Evolutionary conservation across 306 rosid species (phyloP).

Genomic region (Chamaecrista fasciculata): DNA sequence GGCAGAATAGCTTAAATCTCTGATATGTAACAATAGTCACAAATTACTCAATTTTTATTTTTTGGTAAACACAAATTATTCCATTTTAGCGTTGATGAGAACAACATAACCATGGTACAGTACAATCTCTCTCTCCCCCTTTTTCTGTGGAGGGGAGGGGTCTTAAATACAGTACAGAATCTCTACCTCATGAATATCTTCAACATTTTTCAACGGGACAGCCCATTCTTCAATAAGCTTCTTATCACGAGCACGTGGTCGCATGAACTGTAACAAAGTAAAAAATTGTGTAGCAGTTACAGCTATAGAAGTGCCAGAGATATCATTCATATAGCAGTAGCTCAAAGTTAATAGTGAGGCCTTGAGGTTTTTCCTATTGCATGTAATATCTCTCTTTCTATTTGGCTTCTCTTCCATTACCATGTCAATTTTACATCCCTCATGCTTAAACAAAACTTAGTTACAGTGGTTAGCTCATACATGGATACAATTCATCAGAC

Average conservation of each 20-base stretch:
- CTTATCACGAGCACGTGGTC: conserved; percentile 90
- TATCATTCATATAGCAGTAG: background rate
- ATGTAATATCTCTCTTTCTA: background rate
- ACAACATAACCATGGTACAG: background rate
- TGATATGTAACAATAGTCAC: conserved; percentile 35
- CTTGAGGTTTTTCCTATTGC: background rate
- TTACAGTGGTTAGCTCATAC: background rate
- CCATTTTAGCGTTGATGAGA: background rate
- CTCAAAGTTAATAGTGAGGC: background rate
- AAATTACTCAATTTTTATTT: conserved; percentile 19
- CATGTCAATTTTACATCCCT: background rate
- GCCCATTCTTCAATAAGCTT: conserved; percentile 94
- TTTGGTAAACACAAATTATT: conserved; percentile 23
- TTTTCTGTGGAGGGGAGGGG: too few relatives aligned
- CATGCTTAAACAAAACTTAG: background rate
- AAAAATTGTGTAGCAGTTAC: background rate
- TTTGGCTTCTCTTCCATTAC: background rate
- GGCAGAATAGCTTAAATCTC: conserved; percentile 80
- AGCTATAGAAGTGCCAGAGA: conserved; percentile 9
- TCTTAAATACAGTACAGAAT: conserved; percentile 22
- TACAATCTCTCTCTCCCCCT: too few relatives aligned
- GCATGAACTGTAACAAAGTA: conserved; percentile 68
- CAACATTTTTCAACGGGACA: conserved; percentile 62
- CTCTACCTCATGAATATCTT: conserved; percentile 81
- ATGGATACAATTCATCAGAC: background rate